Base-by-base conservation (phyloP, 2,329 filamentous ascomycete genomes). In the Pseudogymnoascus sp. region DNA sequence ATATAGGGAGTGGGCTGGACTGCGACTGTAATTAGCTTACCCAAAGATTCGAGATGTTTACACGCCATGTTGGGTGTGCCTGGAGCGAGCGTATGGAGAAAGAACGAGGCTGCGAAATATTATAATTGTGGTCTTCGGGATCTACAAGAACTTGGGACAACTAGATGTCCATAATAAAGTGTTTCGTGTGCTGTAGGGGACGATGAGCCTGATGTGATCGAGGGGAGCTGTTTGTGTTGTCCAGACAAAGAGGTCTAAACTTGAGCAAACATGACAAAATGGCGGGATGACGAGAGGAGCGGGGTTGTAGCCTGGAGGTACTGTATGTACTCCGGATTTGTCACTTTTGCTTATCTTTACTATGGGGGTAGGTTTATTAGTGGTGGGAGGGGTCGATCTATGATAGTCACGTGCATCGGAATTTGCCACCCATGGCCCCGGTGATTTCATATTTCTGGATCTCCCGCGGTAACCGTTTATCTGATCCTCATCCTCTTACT, bases 41-140 rank as follows among this genome's bases (percentile, higher is more conserved):
- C 64, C 19, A 68, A 63, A 42, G 66, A 67, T 61, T 68, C 68
- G 64, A 69, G 62, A 62, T 69, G 68, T 60, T 65, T 62, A 44
- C 68, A 69, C 64, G 68, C 66, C 67, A 69, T 69, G n/a, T 33
- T 56, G 50, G 7, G 10, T 15, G 46, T 56, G 50, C n/a, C 50
- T 56, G 26, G 29, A 56, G 50, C 50, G 11, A 56, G 50, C 10
- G 26, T 56, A 19, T 35, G 50, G n/a, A 17, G 26, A 33, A 21
- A 33, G 46, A 33, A 56, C 1, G 50, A 56, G 50, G n/a, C 6
- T 21, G n/a, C 6, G 17, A 15, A 4, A 33, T 10, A 56, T 56
- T 35, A 7, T 15, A 33, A 56, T 21, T 56, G 29, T 33, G 29
- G 50, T 15, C 5, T 56, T 35, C 50, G 29, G 50, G 11, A 26